Evolutionary conservation across 169 alveolate species (phyloP).

Genomic region (Cystoisospora suis): DNA sequence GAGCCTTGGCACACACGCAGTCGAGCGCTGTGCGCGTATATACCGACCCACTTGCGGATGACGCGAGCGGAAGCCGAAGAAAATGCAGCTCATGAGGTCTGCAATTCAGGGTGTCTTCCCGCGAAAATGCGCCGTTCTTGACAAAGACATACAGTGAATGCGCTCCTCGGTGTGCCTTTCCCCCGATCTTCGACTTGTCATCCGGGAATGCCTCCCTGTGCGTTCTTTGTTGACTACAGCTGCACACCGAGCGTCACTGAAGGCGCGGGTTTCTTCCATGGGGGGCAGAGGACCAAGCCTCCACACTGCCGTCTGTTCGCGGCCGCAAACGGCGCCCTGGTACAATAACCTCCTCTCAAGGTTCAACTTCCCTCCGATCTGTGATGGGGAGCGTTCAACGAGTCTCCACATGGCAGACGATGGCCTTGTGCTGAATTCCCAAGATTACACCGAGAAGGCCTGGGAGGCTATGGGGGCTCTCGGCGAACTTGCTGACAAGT

Average conservation of each 20-base stretch:
- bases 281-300: neutral
- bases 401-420: conserved; percentile 50
- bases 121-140: neutral
- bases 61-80: neutral
- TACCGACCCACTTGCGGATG: too few species aligned
- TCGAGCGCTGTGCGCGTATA: too few species aligned
- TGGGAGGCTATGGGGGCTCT: conserved; percentile 86
- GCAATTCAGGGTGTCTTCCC: neutral
- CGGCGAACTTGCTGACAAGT: conserved; percentile 78
- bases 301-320: neutral
- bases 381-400: neutral
- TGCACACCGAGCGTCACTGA: neutral
- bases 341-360: neutral
- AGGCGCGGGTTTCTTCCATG: neutral
- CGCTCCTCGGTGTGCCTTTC: neutral
- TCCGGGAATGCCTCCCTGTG: neutral
- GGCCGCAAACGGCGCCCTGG: neutral
- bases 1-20: too few species aligned
- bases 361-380: neutral
- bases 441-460: conserved; percentile 88
- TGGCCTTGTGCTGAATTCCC: conserved; percentile 82
- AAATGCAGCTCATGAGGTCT: neutral
- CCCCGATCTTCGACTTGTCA: neutral
- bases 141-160: neutral
- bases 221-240: neutral